Evolutionary conservation across 768 basidiomycete species (phyloP), one percentile per base, ranked within the genome.

Genomic region (Suillus subluteus): DNA sequence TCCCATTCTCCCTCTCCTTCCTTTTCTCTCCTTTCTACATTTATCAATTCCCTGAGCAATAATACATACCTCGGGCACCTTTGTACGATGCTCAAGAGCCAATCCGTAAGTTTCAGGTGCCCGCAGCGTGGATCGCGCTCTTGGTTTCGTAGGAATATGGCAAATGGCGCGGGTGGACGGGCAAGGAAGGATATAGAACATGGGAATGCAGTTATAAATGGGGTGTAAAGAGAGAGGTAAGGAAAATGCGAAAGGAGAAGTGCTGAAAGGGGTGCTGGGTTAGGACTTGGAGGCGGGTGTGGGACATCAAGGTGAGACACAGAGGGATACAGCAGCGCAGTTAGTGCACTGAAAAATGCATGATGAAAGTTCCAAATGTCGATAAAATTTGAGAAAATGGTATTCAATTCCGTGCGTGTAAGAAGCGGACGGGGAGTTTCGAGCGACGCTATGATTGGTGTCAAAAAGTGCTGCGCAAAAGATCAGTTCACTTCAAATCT

Each of bases 311-410:
- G 68, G 66, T 12, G 73, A 18, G 16, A 6, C 18, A 21, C 16
- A 12, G 30, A 11, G 58, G 62, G 75, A 71, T 66, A 77, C 66
- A 71, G 72, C 41, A 86, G 80, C 50, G 79, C 76, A 9, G 86
- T 82, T 37, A 94, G 82, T 2, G 88, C 84, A 7, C 84, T 80
- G 66, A 88, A 87, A 77, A 94, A 90, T 2, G 90, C 86, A 62
- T 86, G 90, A 77, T 94, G 92, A 52, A 94, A 83, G 72, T 94
- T 95, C 94, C 91, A 94, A 41, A 96, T 95, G 76, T 95, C 94
- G 73, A 94, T 89, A 69, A 95, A 94, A 76, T 95, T 95, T 68
- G 91, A 91, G 77, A 96, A 96, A 43, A 95, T 81, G 15, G 88
- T 83, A 1, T 89, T 91, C 65, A 95, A 84, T 55, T 88, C 84